Percentiles rank a stretch among this genome's conserved stretches.
Evolutionary conservation across 176 grass and related monocot species (phyloP).

Genomic region (Melocanna baccifera): DNA sequence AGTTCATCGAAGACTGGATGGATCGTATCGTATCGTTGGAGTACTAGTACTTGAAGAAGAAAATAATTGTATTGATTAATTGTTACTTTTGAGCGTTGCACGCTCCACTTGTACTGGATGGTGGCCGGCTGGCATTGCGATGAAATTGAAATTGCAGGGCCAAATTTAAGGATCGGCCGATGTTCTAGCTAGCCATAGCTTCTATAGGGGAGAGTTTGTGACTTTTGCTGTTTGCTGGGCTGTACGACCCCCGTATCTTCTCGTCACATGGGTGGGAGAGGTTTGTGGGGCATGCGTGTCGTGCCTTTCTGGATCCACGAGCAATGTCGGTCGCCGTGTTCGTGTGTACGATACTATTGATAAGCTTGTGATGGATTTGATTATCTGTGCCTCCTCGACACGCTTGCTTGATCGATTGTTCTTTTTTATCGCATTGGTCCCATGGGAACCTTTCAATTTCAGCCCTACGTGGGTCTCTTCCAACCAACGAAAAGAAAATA

Average conservation of each 20-base stretch:
- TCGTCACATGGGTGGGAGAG: conserved; percentile 36
- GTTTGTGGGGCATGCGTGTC: not conserved
- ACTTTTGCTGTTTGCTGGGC: not conserved
- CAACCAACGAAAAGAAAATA: too few relatives aligned
- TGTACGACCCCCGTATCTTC: not conserved
- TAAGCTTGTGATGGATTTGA: not conserved
- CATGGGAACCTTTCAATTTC: not conserved
- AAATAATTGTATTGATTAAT: conserved; percentile 33
- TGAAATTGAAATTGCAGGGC: not conserved
- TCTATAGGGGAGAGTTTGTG: not conserved
- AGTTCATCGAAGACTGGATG: not conserved
- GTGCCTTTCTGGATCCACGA: conserved; percentile 18
- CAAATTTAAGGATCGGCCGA: not conserved
- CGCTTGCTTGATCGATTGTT: not conserved
- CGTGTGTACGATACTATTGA: not conserved
- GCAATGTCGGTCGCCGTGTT: conserved; percentile 25
- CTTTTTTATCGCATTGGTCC: not conserved
- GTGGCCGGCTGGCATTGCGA: not conserved
- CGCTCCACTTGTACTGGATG: not conserved
- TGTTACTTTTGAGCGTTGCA: not conserved
- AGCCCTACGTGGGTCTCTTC: too few relatives aligned
- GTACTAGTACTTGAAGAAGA: conserved; percentile 15
- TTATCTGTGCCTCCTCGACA: not conserved
- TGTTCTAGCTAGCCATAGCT: not conserved
- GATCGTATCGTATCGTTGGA: not conserved